Conservation (phyloP, 2,329 filamentous ascomycete genomes). For the Epichloe aotearoae region DNA sequence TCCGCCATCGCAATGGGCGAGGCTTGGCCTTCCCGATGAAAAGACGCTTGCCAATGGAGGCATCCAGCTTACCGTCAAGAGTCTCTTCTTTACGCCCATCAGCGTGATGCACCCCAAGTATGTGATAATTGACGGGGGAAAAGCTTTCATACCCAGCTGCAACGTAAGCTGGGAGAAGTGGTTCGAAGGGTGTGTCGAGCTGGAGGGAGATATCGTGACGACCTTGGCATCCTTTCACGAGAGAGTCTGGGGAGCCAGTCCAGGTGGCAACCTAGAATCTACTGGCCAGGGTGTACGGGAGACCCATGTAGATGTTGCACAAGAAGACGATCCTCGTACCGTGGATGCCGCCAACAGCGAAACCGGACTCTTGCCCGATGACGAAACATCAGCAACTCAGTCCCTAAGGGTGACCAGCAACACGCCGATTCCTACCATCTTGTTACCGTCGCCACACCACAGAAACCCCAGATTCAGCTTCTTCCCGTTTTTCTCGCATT, state of each 20-base stretch:
- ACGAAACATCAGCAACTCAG: constrained; percentile 16
- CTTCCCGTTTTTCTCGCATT: constrained; percentile 39
- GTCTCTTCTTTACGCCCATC: constrained; percentile 65
- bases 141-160: constrained; percentile 61
- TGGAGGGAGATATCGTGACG: constrained; percentile 47
- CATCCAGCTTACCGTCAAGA: constrained; percentile 60
- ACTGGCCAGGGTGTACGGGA: not conserved
- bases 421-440: constrained; percentile 35
- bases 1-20: constrained; percentile 42
- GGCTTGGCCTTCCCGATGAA: constrained; percentile 49
- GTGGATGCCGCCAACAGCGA: constrained; percentile 4
- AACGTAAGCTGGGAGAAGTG: constrained; percentile 83
- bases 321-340: not conserved
- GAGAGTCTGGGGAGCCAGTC: constrained; percentile 47
- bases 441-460: constrained; percentile 64
- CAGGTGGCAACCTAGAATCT: constrained; percentile 2
- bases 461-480: constrained; percentile 51
- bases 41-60: constrained; percentile 37
- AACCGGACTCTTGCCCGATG: constrained; percentile 6
- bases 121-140: constrained; percentile 55
- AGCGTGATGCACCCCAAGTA: constrained; percentile 87
- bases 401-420: constrained; percentile 13
- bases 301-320: not conserved
- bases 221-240: constrained; percentile 55
- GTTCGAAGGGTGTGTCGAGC: constrained; percentile 64